phyloP scores from a whole-genome alignment of 176 grass and related monocot genomes.

The Poa pratensis region DNA sequence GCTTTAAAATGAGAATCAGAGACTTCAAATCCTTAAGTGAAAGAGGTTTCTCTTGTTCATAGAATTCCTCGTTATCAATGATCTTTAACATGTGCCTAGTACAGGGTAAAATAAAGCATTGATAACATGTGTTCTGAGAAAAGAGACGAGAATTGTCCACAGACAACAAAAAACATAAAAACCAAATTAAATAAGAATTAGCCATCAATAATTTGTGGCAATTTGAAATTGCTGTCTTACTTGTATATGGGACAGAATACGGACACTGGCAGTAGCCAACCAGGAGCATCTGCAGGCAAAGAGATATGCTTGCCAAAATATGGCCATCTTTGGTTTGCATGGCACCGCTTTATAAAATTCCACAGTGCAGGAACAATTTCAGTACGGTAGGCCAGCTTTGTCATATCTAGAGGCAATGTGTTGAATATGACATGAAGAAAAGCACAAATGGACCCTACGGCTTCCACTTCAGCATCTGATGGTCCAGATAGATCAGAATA shows the following conservation, averaged over 20 bases:
- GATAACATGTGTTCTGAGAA: constrained; percentile 15
- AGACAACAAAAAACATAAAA: constrained; percentile 21
- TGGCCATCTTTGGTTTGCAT: constrained; percentile 88
- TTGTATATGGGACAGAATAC: constrained; percentile 99
- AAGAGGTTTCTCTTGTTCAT: constrained; percentile 95
- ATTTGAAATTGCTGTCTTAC: constrained; percentile 48
- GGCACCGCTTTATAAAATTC: constrained; percentile 87
- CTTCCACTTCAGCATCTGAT: constrained; percentile 76
- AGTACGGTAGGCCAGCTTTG: constrained; percentile 85
- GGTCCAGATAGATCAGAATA: constrained; percentile 56
- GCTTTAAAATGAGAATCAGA: constrained; percentile 89
- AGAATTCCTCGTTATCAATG: constrained; percentile 93
- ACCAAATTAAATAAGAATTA: constrained; percentile 35
- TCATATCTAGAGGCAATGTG: constrained; percentile 85
- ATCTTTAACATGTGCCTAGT: constrained; percentile 95
- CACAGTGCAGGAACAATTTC: constrained; percentile 93
- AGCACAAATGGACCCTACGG: constrained; percentile 90
- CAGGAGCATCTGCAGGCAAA: constrained; percentile 60
- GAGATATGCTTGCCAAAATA: constrained; percentile 63
- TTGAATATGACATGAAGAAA: constrained; percentile 89
- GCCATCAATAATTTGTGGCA: not conserved
- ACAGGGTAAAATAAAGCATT: constrained; percentile 36
- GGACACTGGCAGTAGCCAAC: constrained; percentile 89
- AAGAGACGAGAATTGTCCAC: constrained; percentile 15
- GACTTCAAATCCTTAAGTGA: constrained; percentile 83